Percentiles rank a stretch among this genome's conserved stretches.
phyloP scores from a whole-genome alignment of 2,329 filamentous ascomycete genomes.

The Colletotrichum navitas region DNA sequence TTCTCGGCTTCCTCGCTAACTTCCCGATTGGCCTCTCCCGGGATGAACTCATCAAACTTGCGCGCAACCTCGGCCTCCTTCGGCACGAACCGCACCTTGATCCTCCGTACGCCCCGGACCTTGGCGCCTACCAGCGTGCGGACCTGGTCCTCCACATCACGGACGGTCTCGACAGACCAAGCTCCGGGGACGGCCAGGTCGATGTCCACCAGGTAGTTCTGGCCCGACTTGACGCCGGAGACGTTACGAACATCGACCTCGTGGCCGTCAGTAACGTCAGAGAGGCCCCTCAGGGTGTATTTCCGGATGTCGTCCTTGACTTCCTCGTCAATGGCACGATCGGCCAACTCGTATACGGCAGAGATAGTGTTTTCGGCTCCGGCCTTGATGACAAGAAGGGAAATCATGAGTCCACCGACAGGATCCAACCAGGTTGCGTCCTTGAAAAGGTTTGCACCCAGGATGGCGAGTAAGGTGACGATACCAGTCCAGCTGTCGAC shows the following conservation, averaged over 20 bases:
- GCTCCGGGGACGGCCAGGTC: constrained; percentile 83
- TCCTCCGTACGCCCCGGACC: constrained; percentile 85
- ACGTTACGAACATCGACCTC: constrained; percentile 81
- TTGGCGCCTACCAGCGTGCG: constrained; percentile 79
- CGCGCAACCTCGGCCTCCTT: constrained; percentile 67
- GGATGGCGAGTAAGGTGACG: constrained; percentile 89
- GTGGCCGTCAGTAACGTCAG: constrained; percentile 64
- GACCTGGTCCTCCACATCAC: constrained; percentile 78
- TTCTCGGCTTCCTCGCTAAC: constrained; percentile 66
- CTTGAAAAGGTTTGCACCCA: constrained; percentile 86
- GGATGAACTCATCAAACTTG: constrained; percentile 83
- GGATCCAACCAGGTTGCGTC: constrained; percentile 95
- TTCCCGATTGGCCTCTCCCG: constrained; percentile 73
- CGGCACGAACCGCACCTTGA: constrained; percentile 86
- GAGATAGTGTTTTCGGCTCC: constrained; percentile 87
- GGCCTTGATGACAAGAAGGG: constrained; percentile 91
- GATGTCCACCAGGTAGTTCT: constrained; percentile 94
- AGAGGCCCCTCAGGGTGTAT: constrained; percentile 72
- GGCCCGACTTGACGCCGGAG: constrained; percentile 93
- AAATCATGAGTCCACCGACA: constrained; percentile 92
- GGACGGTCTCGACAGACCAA: constrained; percentile 81
- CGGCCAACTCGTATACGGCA: constrained; percentile 89
- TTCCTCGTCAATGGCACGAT: constrained; percentile 88
- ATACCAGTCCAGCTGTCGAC: constrained; percentile 96
- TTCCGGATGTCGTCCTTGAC: constrained; percentile 79